Conservation (phyloP, 1,139 yeast genomes). For the Lodderomyces jiufengensis region DNA sequence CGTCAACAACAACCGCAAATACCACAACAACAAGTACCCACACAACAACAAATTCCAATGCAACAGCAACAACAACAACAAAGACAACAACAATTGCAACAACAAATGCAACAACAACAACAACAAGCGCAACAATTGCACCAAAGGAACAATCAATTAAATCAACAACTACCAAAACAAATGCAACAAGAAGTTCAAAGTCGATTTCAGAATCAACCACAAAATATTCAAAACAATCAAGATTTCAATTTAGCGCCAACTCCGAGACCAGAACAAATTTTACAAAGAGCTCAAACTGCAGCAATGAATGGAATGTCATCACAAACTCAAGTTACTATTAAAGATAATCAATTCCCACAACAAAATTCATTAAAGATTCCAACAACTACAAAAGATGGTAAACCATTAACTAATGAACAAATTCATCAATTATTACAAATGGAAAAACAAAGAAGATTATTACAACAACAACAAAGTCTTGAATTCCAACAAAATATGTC, state of each 20-base stretch:
- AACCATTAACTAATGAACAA: conserved; percentile 54
- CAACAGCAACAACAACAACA: conserved; percentile 10
- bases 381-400: conserved; percentile 45
- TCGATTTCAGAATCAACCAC: conserved; percentile 4
- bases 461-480: conserved; percentile 36
- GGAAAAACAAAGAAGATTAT: conserved; percentile 49
- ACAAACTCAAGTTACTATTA: conserved; percentile 2
- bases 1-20: conserved; percentile 16
- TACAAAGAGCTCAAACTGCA: conserved; percentile 3
- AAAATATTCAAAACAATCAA: not conserved
- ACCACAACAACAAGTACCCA: conserved; percentile 13
- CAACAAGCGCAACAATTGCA: not conserved
- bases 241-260: not conserved
- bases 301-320: conserved; percentile 2
- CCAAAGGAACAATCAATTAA: not conserved
- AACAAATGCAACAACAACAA: conserved; percentile 12
- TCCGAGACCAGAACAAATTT: conserved; percentile 1
- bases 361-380: conserved; percentile 26
- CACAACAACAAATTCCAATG: conserved; percentile 14
- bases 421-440: conserved; percentile 50
- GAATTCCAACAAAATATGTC: too few relatives aligned
- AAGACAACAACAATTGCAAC: conserved; percentile 14
- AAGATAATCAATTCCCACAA: not conserved
- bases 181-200: conserved; percentile 4
- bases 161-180: conserved; percentile 1